A percentile compares a stretch with the other conserved stretches of the same genome.
Evolutionary conservation across 352 stramenopile genomes (phyloP).

Genomic region (Pythium plurisporium): DNA sequence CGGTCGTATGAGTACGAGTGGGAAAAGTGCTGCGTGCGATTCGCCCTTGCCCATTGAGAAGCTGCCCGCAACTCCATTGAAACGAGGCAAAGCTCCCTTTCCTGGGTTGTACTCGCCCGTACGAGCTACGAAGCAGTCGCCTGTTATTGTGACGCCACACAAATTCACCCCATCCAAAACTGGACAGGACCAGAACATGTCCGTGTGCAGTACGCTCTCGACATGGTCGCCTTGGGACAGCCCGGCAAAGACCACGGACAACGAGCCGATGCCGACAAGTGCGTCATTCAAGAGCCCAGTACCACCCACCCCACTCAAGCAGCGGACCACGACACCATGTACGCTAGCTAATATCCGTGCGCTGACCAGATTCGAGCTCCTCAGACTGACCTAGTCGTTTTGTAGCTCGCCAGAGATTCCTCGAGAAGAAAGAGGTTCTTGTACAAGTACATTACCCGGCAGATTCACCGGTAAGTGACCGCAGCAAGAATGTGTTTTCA

Average conservation of each 20-base stretch:
- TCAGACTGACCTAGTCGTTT: background rate
- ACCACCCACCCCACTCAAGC: conserved; percentile 22
- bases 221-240: conserved; percentile 23
- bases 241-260: conserved; percentile 1
- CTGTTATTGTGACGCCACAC: conserved; percentile 4
- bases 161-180: background rate
- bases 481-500: too few relatives aligned
- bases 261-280: background rate
- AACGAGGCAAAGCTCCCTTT: conserved; percentile 17
- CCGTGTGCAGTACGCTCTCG: conserved; percentile 15
- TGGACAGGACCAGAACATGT: conserved; percentile 5
- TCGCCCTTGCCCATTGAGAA: conserved; percentile 12
- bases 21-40: background rate
- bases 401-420: conserved; percentile 19
- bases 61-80: background rate
- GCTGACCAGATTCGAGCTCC: background rate
- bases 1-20: background rate
- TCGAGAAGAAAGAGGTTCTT: conserved; percentile 20
- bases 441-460: conserved; percentile 15
- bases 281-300: conserved; percentile 22
- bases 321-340: conserved; percentile 23
- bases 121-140: background rate
- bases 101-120: conserved; percentile 22
- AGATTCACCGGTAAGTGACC: conserved; percentile 4
- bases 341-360: background rate